Evolutionary conservation across 1,284 basidiomycete genomes (phyloP).

Genomic region (Irpex lacteus): DNA sequence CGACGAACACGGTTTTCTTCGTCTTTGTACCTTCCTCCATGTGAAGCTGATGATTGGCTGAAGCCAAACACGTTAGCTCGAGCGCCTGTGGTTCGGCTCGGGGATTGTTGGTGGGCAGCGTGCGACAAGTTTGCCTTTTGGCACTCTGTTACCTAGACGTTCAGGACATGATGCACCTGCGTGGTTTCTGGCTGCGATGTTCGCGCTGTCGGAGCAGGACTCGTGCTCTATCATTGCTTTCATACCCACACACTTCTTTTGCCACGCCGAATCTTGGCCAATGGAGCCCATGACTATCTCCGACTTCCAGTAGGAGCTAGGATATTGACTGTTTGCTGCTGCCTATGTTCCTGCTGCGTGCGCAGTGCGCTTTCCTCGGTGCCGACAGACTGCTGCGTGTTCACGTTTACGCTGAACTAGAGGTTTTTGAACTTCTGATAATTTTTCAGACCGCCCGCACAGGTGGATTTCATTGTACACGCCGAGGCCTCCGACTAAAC

Average conservation of each 20-base stretch:
- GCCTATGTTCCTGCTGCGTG: background rate
- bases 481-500: conserved; percentile 14
- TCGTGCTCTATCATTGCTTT: background rate
- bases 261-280: background rate
- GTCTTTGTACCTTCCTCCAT: conserved; percentile 81
- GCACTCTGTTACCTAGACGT: background rate
- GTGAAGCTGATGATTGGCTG: conserved; percentile 1
- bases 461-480: background rate
- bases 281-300: background rate
- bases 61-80: conserved; percentile 5
- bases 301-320: background rate
- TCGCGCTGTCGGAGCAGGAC: background rate
- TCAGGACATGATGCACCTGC: background rate
- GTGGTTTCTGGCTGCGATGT: background rate
- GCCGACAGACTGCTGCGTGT: background rate
- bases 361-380: background rate
- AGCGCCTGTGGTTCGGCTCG: background rate
- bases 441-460: background rate
- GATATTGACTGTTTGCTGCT: background rate
- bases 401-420: background rate
- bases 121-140: background rate
- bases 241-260: background rate
- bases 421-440: background rate
- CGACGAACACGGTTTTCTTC: conserved; percentile 80
- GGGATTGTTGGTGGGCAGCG: background rate